Evolutionary conservation across 2,329 filamentous ascomycete species (phyloP), one percentile per base, ranked within the genome.

Genomic region (Colletotrichum liaoningense): DNA sequence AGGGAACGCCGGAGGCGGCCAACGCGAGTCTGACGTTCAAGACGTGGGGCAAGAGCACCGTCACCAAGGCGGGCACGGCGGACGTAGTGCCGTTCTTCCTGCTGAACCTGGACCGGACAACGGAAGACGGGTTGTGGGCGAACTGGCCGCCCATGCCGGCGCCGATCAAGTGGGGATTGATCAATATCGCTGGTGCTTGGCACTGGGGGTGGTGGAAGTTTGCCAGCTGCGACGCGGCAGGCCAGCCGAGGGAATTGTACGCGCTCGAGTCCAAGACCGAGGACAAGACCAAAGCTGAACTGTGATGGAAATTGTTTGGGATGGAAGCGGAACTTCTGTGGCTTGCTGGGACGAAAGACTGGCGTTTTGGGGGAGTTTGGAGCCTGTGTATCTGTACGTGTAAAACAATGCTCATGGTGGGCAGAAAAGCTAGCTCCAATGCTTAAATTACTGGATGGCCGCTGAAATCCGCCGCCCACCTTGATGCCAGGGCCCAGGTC

Each of bases 11-110:
- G 5, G 83, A 86, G 72, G 85, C 85, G 6, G 83, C 83, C 5
- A 80, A 80, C 1, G 89, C 90, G 0, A 79, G 83, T 3, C 78
- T 83, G 7, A 85, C 86, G 1, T 91, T 92, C 83, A 89, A 89
- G 83, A 80, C 84, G 2, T 92, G 89, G 89, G 90, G 90, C 72
- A 91, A 91, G 84, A 88, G 84, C 79, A 91, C 89, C 2, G 88
- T 92, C n/a, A 88, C 84, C 60, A 91, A 91, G 81, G 89, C 89
- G 0, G 89, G 89, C 33, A 84, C 86, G 49, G 83, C 86, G 22
- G 90, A 92, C 72, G 90, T 90, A 0, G 87, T 93, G 19, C 90
- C 90, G 1, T 92, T 93, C 77, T 92, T 93, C 82, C 78, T 93
- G 69, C 80, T 92, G 75, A 93, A 93, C 78, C 81, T 92, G 26